Conservation (phyloP, 768 basidiomycete genomes). For the Hygrocybe punicea region DNA sequence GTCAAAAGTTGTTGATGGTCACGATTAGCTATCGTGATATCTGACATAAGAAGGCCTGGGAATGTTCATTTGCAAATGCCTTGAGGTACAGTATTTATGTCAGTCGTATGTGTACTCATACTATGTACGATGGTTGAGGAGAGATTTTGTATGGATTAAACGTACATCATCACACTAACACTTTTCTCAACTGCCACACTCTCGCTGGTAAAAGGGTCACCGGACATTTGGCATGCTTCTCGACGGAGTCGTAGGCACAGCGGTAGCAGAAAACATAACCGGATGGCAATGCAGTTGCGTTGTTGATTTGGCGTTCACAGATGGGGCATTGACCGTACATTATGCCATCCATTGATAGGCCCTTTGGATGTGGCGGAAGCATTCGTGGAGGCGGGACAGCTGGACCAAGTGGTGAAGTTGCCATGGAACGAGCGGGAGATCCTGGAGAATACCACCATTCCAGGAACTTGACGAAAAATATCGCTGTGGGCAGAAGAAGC, state of each 20-base stretch:
- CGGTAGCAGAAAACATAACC: constrained; percentile 96
- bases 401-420: constrained; percentile 60
- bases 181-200: constrained; percentile 83
- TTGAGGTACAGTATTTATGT: too few relatives aligned
- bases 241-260: constrained; percentile 81
- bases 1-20: too few relatives aligned
- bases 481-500: constrained; percentile 77
- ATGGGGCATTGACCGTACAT: constrained; percentile 84
- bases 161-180: constrained; percentile 66
- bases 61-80: too few relatives aligned
- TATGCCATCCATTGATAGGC: constrained; percentile 57
- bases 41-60: too few relatives aligned
- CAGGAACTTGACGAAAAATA: constrained; percentile 94
- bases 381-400: constrained; percentile 74
- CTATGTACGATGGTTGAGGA: too few relatives aligned
- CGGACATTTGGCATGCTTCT: constrained; percentile 76
- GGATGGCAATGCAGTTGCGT: constrained; percentile 86
- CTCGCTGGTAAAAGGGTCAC: constrained; percentile 75
- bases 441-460: constrained; percentile 99
- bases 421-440: constrained; percentile 76
- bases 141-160: too few relatives aligned
- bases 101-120: too few relatives aligned
- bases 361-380: constrained; percentile 69
- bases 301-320: constrained; percentile 67
- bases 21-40: too few relatives aligned